Conservation (phyloP, 106 monocot species). For the Gastrodia elata region DNA sequence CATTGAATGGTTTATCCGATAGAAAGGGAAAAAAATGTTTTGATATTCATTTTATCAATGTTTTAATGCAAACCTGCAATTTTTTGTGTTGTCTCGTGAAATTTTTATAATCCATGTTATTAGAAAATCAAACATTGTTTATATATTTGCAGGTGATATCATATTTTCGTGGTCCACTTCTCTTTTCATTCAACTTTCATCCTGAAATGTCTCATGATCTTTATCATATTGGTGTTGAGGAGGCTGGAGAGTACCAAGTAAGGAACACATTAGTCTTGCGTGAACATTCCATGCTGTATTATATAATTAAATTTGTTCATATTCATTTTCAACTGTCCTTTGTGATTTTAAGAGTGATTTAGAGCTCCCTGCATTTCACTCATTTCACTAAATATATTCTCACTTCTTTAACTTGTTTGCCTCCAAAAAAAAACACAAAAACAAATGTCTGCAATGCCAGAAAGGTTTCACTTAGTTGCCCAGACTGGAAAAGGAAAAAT, state of each 20-base stretch:
- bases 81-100: background rate
- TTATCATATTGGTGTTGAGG: conserved; percentile 68
- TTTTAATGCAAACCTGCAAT: background rate
- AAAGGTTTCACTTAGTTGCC: too few species aligned
- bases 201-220: conserved; percentile 41
- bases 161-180: conserved; percentile 61
- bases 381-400: too few species aligned
- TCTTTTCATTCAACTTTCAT: conserved; percentile 88
- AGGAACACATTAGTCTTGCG: background rate
- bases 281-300: background rate
- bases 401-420: too few species aligned
- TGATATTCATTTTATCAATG: background rate
- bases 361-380: too few species aligned
- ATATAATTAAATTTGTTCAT: background rate
- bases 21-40: background rate
- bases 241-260: conserved; percentile 95
- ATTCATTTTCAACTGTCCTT: background rate
- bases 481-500: too few species aligned
- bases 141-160: conserved; percentile 57
- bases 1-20: background rate
- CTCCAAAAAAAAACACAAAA: too few species aligned
- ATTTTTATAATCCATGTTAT: background rate
- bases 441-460: too few species aligned
- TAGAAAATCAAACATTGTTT: background rate
- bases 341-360: background rate